phyloP scores from a whole-genome alignment of 257 asterid species.

The Anisodus tanguticus region DNA sequence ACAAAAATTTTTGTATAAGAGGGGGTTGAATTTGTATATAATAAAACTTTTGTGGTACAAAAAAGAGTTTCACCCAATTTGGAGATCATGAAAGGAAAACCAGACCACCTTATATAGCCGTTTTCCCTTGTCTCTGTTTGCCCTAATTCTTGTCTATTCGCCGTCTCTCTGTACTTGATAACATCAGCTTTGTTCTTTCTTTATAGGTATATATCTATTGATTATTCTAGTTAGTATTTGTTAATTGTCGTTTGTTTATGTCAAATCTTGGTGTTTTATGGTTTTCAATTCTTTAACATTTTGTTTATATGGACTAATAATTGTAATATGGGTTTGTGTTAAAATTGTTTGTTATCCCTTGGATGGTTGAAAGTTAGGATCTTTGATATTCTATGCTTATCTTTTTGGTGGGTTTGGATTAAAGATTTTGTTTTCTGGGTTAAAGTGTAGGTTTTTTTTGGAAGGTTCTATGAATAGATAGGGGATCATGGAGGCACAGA shows the following conservation, averaged over 20 bases:
- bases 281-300: not conserved
- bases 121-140: not conserved
- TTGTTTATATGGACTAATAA: not conserved
- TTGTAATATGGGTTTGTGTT: too few relatives aligned
- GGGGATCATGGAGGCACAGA: too few relatives aligned
- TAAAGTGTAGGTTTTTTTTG: not conserved
- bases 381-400: too few relatives aligned
- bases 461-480: not conserved
- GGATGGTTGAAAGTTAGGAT: not conserved
- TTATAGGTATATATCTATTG: not conserved
- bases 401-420: not conserved
- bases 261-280: not conserved
- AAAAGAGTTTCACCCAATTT: not conserved
- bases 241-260: not conserved
- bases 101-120: not conserved
- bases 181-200: not conserved
- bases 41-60: not conserved
- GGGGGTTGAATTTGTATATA: not conserved
- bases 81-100: not conserved
- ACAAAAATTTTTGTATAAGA: not conserved
- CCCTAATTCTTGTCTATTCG: constrained; percentile 6
- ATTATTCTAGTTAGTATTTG: not conserved
- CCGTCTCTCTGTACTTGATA: not conserved
- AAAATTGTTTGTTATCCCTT: too few relatives aligned
- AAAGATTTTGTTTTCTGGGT: not conserved